Evolutionary conservation across 1,139 yeast genomes (phyloP).

Genomic region (Pichia sp.): DNA sequence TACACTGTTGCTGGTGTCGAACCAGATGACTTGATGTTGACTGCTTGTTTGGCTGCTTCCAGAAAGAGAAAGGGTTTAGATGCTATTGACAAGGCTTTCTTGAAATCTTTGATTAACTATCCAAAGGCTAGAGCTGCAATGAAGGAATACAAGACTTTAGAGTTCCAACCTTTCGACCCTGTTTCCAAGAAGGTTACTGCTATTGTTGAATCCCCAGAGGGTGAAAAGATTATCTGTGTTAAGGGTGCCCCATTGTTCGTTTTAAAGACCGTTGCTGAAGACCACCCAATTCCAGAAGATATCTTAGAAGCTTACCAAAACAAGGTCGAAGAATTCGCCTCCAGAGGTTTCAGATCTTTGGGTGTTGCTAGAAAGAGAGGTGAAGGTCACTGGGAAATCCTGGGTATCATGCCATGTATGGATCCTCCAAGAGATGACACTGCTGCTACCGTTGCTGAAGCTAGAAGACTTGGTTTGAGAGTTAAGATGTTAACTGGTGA

Average conservation of each 20-base stretch:
- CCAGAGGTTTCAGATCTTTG: slow-evolving; percentile 97
- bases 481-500: slow-evolving; percentile 99
- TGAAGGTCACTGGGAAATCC: slow-evolving; percentile 97
- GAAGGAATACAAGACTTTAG: slow-evolving; percentile 91
- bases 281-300: slow-evolving; percentile 95
- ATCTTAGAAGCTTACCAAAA: slow-evolving; percentile 91
- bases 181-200: slow-evolving; percentile 96
- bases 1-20: slow-evolving; percentile 99
- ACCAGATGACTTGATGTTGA: slow-evolving; percentile 93
- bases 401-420: slow-evolving; percentile 98
- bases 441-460: slow-evolving; percentile 93
- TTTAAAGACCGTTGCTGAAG: slow-evolving; percentile 93
- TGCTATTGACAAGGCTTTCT: slow-evolving; percentile 96
- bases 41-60: slow-evolving; percentile 97
- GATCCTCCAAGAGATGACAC: slow-evolving; percentile 99
- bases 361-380: slow-evolving; percentile 99
- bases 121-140: slow-evolving; percentile 95
- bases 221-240: slow-evolving; percentile 93
- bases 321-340: slow-evolving; percentile 95
- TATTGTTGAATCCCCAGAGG: slow-evolving; percentile 91
- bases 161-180: slow-evolving; percentile 97
- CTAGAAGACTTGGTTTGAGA: slow-evolving; percentile 88
- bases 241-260: slow-evolving; percentile 97
- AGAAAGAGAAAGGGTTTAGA: slow-evolving; percentile 99
- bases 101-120: slow-evolving; percentile 78